Base-by-base conservation (phyloP, 208 protist genomes). In the Trichomonas vaginalis region DNA sequence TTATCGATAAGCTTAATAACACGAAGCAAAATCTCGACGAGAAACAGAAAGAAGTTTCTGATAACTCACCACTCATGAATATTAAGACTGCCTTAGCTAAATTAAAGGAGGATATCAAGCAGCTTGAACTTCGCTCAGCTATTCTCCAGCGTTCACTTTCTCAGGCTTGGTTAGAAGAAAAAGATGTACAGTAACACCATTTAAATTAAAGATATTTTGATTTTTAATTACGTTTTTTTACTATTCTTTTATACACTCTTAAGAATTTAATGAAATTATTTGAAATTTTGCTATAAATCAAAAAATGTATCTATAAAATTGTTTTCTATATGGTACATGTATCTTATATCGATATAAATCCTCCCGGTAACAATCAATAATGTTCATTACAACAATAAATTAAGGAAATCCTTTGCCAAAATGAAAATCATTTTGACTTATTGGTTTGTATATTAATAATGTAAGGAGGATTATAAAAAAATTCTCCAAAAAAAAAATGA, bases 21-120 rank as follows among this genome's bases (percentile, higher is more conserved):
- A 88, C 82, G 9, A 88, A 88, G 40, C 39, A 88, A 32, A 88
- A 48, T n/a, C 40, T 88, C 8, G 40, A 47, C 40, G 82, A 88
- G 37, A 88, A 88, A 42, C 82, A 88, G 40, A 88, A 88, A 32
- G 82, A 88, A 48, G 82, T 88, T 32, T 45, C n/a, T 23, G 82
- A 88, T 88, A 88, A 88, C 82, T 88, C 82, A 23, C 82, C 82
- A n/a, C 37, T 88, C 14, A 88, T 88, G 40, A 88, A 88, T n/a
- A 88, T 88, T 32, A 88, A 88, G 40, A n/a, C 23, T 32, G 82
- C 82, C 8, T 45, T 88, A 48, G 17, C 82, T 3, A 88, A 88
- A 42, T 17, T 88, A 10, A 88, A 47, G 37, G 82, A 88, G 32
- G 82, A 88, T 45, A 88, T 88, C 48, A 88, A 88, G 37, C n/a